These are phyloP conservation scores for Kalaharituber pfeilii DNA, from an alignment of 2,329 filamentous ascomycete species.

Conservation along the genomic window DNA sequence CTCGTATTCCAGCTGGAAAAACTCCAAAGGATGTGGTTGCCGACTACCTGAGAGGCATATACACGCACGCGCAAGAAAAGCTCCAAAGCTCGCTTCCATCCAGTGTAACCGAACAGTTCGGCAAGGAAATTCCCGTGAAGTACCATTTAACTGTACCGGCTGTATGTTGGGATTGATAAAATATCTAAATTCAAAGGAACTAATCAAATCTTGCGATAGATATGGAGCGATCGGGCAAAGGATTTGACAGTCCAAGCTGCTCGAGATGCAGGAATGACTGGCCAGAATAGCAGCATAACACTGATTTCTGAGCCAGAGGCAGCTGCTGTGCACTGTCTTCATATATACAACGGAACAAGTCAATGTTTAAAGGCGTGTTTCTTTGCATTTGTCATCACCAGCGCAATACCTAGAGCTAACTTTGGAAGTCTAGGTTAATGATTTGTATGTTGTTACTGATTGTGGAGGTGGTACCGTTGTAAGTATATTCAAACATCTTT, in stretches of 20 bases:
- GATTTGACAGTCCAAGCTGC: slow-evolving; percentile 63
- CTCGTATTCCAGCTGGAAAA: slow-evolving; percentile 29
- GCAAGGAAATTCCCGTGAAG: slow-evolving; percentile 48
- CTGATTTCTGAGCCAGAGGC: slow-evolving; percentile 21
- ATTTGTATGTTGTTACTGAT: background rate
- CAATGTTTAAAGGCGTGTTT: background rate
- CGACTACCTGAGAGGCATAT: slow-evolving; percentile 61
- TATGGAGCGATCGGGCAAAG: slow-evolving; percentile 71
- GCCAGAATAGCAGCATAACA: slow-evolving; percentile 10
- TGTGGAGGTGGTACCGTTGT: background rate
- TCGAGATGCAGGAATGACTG: slow-evolving; percentile 61
- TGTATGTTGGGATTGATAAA: background rate
- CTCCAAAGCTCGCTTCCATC: slow-evolving; percentile 57
- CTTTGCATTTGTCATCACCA: too few relatives aligned
- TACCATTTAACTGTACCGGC: slow-evolving; percentile 59
- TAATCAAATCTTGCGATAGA: slow-evolving; percentile 23
- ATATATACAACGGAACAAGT: slow-evolving; percentile 5
- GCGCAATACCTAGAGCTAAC: too few relatives aligned
- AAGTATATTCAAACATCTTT: background rate
- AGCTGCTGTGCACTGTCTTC: slow-evolving; percentile 14
- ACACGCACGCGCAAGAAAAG: slow-evolving; percentile 61
- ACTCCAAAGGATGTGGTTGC: slow-evolving; percentile 63
- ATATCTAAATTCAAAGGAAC: background rate
- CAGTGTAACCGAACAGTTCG: slow-evolving; percentile 47
- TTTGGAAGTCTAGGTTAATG: too few relatives aligned